Percentiles rank a stretch among this genome's conserved stretches.
phyloP scores from a whole-genome alignment of 768 basidiomycete genomes.

The Gymnopilus junonius region DNA sequence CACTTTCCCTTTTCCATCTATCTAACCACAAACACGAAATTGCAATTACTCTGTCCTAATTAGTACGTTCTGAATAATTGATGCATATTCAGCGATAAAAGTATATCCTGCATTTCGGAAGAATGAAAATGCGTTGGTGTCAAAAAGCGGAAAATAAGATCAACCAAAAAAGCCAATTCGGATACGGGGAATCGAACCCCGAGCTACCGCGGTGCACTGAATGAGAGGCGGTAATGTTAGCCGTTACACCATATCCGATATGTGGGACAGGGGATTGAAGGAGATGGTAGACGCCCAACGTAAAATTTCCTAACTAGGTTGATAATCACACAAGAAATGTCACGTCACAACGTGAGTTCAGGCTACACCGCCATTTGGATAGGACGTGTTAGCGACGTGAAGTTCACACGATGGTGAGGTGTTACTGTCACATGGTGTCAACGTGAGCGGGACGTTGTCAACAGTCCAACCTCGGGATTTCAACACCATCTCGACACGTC shows the following conservation, averaged over 20 bases:
- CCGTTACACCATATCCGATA: slow-evolving; percentile 64
- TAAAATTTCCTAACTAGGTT: too few relatives aligned
- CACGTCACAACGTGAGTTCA: too few relatives aligned
- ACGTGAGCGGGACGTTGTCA: neutral
- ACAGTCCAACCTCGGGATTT: neutral
- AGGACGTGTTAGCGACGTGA: slow-evolving; percentile 1
- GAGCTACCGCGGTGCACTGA: slow-evolving; percentile 46
- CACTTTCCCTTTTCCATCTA: too few relatives aligned
- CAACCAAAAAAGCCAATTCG: slow-evolving; percentile 29
- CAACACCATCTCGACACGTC: neutral
- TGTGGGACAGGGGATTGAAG: neutral
- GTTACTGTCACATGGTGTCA: neutral
- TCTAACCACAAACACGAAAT: too few relatives aligned
- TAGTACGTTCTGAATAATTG: too few relatives aligned
- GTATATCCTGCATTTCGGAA: neutral
- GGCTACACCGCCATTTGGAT: slow-evolving; percentile 1
- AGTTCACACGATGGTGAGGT: slow-evolving; percentile 5
- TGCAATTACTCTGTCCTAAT: neutral
- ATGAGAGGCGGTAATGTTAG: slow-evolving; percentile 70
- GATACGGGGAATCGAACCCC: slow-evolving; percentile 63
- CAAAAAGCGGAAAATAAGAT: too few relatives aligned
- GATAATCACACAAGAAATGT: too few relatives aligned
- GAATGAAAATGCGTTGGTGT: neutral
- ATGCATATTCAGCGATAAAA: too few relatives aligned
- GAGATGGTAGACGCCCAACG: neutral